These are phyloP conservation scores for Solanum etuberosum DNA, from an alignment of 257 asterid genomes.

Conservation along the genomic window DNA sequence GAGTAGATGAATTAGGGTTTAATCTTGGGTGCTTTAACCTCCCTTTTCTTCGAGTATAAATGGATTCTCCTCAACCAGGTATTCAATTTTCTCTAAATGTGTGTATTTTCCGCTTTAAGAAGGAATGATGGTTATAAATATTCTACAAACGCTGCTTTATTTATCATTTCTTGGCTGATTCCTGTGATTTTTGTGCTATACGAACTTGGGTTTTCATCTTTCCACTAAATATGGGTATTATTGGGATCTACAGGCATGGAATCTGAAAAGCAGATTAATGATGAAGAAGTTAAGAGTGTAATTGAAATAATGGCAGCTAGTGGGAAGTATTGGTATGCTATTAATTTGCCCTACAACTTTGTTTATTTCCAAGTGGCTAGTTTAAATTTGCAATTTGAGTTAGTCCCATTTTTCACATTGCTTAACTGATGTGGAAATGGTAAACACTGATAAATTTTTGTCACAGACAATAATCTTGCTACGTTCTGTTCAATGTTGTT, in stretches of 20 bases:
- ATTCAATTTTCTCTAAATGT: background rate
- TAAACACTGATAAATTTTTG: background rate
- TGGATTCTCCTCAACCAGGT: background rate
- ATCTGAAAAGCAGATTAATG: slow-evolving; percentile 20
- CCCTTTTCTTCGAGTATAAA: background rate
- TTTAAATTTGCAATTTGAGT: background rate
- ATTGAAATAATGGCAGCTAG: slow-evolving; percentile 64
- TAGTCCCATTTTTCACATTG: background rate
- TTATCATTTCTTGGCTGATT: background rate
- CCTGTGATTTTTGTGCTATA: background rate
- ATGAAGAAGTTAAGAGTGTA: slow-evolving; percentile 37
- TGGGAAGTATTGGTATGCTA: slow-evolving; percentile 69
- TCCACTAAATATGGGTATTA: background rate
- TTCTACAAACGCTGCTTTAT: background rate
- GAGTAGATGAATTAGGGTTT: background rate
- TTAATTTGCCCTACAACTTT: background rate
- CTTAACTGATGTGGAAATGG: background rate
- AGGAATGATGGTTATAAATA: background rate
- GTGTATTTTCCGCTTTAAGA: background rate
- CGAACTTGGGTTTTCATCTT: background rate
- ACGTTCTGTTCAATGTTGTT: background rate
- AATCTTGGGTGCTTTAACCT: background rate
- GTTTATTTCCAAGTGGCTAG: background rate
- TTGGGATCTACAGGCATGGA: slow-evolving; percentile 8
- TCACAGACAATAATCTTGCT: background rate